Base-by-base conservation (phyloP, 192 early-diverging fungal genomes). In the Umbelopsis isabellina region DNA sequence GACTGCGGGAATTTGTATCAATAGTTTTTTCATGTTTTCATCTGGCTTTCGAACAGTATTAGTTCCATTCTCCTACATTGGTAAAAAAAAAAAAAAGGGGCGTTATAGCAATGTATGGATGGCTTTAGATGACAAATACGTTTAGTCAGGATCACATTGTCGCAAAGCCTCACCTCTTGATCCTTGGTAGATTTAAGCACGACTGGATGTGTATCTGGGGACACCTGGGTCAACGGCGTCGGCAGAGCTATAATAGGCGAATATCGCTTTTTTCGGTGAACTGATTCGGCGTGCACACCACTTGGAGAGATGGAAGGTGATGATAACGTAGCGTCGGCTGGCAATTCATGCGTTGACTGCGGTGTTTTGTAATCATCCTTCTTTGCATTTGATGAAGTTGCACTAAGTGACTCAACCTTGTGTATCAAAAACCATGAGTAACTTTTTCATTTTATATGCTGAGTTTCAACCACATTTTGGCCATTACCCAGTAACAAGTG, bases 191-290 rank as follows among this genome's bases (percentile, higher is more conserved):
- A 3, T 61, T 35, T 61, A 0, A 61, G 12, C 15, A 35, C 33
- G 18, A 61, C 18, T 1, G 18, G 25, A 61, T 35, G 12, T 30
- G 30, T 18, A 12, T 61, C 33, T 15, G 27, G 23, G 15, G 30
- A 30, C 1, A 61, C 55, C 11, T 61, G 55, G 15, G 13, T 61
- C 7, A 61, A 30, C 21, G 55, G 55, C 55, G 55, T 61, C 16
- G 55, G 55, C 4, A 16, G 55, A 1, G 12, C 55, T 35, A 61
- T 13, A 61, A 37, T 61, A 61, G 55, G 55, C 55, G 55, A 61
- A 61, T 61, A 61, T 61, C 55, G 55, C 55, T 61, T 27, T 16
- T 61, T 61, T 33, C 27, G 55, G 55, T 61, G 1, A 35, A 35
- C 55, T 41, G 37, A 41, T 0, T 13, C 18, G 27, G 13, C 16